These are phyloP conservation scores for Naganishia liquefaciens DNA, from an alignment of 1,284 basidiomycete species.

Conservation along the genomic window DNA sequence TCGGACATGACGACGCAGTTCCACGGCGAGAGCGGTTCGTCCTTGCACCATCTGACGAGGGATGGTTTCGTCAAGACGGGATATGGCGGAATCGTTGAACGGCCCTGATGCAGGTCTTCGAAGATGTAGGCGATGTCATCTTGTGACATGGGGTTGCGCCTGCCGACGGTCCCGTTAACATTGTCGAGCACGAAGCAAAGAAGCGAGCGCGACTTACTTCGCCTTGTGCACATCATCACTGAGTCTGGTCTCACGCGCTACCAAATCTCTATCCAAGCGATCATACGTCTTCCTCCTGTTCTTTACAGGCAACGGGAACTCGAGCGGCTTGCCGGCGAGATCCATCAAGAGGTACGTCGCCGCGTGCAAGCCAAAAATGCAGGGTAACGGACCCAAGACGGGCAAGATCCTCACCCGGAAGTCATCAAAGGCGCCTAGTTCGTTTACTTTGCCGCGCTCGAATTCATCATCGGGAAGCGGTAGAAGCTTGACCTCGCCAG, in stretches of 20 bases:
- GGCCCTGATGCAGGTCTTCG: constrained; percentile 80
- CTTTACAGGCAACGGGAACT: constrained; percentile 78
- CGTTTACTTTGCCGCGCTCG: constrained; percentile 82
- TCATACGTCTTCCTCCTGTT: constrained; percentile 81
- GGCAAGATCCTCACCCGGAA: constrained; percentile 67
- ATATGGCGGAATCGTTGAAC: constrained; percentile 74
- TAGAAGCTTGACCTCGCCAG: constrained; percentile 77
- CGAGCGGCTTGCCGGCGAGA: constrained; percentile 76
- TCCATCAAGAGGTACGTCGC: constrained; percentile 84
- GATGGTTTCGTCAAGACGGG: constrained; percentile 61
- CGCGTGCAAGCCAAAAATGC: constrained; percentile 83
- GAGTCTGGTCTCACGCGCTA: constrained; percentile 68
- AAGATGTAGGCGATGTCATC: constrained; percentile 79
- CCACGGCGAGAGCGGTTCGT: constrained; percentile 63
- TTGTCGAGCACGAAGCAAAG: background rate
- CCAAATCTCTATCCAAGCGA: constrained; percentile 71
- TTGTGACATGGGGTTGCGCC: constrained; percentile 73
- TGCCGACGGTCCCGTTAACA: constrained; percentile 42
- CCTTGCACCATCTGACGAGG: constrained; percentile 72
- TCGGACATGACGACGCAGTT: constrained; percentile 81
- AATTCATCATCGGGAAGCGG: constrained; percentile 92
- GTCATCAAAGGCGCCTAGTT: constrained; percentile 88
- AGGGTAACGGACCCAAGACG: constrained; percentile 69
- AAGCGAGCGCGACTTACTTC: constrained; percentile 25
- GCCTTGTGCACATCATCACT: constrained; percentile 48